Base-by-base conservation (phyloP, 345 rosid species). In the Rhizophora mangle region DNA sequence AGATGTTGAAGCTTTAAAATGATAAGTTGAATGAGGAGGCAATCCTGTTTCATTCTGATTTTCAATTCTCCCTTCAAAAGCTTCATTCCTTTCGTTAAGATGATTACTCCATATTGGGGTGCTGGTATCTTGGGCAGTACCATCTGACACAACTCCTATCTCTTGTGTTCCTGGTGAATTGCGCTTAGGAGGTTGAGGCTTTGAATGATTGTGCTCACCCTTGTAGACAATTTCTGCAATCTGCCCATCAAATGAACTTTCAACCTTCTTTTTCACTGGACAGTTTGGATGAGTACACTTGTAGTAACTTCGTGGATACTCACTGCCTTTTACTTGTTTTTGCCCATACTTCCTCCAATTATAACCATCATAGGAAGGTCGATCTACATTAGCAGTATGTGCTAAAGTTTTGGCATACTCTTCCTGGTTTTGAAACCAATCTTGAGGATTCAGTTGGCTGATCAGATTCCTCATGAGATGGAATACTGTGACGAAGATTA, bases 261-360 rank as follows among this genome's bases (percentile, higher is more conserved):
- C 99, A 1, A 90, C 99, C 82, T 91, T 96, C 83, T 96, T 96
- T 74, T 92, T 96, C 56, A 92, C 96, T 0, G 93, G 88, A 84
- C 97, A 96, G 73, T 82, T 86, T 0, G 96, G 95, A 75, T 92
- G 88, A 1, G 99, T 96, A 74, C 99, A 96, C 61, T 88, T 92
- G 72, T 92, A 96, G 75, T 96, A 96, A 79, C 99, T 90, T 68
- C 99, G 80, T 0, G 99, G 99, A 63, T 82, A 89, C 68, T 92
- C 98, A 65, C 99, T 96, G 73, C 98, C 97, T 83, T 96, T 96
- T 24, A 92, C 99, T 76, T 92, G 99, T 76, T 96, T 96, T 63
- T 92, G 99, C 62, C 99, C 99, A 37, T 96, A 96, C 69, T 96
- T 96, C 75, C 97, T 88, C 99, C 99, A 96, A 43, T 96, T 96